Conservation (phyloP, 331 rosid genomes). For the Pyrus hybrid region DNA sequence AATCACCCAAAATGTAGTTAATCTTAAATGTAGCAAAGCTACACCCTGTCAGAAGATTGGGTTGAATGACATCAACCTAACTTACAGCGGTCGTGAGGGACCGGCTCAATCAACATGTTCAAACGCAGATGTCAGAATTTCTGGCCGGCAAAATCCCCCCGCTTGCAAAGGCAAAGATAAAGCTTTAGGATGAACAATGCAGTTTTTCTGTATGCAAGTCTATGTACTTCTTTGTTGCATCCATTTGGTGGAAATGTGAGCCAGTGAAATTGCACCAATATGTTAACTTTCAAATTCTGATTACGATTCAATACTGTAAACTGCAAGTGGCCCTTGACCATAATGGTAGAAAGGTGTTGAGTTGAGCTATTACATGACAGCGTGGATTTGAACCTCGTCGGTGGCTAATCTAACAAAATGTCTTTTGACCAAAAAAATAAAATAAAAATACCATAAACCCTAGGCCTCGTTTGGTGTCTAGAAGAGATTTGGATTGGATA, state of each 20-base stretch:
- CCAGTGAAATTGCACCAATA: neutral
- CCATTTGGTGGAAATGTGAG: neutral
- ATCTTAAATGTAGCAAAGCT: conserved; percentile 10
- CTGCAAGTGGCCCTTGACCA: too few species aligned
- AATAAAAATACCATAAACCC: too few species aligned
- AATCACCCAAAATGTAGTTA: conserved; percentile 5
- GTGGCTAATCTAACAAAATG: too few species aligned
- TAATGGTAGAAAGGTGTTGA: too few species aligned
- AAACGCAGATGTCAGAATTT: neutral
- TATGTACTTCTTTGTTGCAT: neutral
- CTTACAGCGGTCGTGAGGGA: neutral
- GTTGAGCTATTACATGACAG: too few species aligned
- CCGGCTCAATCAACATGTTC: neutral
- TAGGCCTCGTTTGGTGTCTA: too few species aligned
- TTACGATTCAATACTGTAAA: too few species aligned
- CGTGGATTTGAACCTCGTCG: accelerated
- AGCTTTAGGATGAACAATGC: too few species aligned
- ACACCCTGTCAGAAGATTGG: conserved; percentile 18
- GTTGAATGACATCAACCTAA: conserved; percentile 8
- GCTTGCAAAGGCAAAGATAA: conserved; percentile 7
- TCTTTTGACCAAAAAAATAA: too few species aligned
- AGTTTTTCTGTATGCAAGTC: neutral
- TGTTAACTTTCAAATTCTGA: too few species aligned
- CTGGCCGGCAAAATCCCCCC: conserved; percentile 9
- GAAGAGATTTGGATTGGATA: too few species aligned